These are phyloP conservation scores for Phylloboletellus chloephorus DNA, from an alignment of 1,284 basidiomycete genomes.

Conservation along the genomic window DNA sequence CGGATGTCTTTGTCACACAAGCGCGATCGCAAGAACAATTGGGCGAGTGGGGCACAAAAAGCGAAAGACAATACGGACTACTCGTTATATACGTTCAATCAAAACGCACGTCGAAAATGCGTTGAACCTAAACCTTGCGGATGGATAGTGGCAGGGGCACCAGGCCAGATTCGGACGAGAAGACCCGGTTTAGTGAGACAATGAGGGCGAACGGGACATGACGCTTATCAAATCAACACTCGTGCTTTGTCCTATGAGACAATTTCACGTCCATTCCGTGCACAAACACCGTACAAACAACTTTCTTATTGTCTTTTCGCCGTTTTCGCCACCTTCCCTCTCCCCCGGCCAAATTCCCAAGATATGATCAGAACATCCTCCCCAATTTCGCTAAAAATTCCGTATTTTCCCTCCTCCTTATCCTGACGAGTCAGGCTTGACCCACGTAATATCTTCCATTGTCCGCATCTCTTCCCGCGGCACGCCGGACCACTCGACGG, in stretches of 20 bases:
- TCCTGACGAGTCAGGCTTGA: slow-evolving; percentile 31
- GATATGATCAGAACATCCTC: slow-evolving; percentile 22
- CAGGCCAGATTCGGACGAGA: slow-evolving; percentile 19
- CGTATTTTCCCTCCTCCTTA: slow-evolving; percentile 29
- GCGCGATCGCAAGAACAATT: slow-evolving; percentile 54
- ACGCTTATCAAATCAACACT: slow-evolving; percentile 30
- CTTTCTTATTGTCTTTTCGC: slow-evolving; percentile 42
- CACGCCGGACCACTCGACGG: slow-evolving; percentile 12
- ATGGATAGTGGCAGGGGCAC: slow-evolving; percentile 20
- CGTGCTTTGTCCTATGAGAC: slow-evolving; percentile 32
- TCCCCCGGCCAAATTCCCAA: slow-evolving; percentile 34
- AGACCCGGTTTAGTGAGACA: slow-evolving; percentile 32
- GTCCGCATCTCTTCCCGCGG: slow-evolving; percentile 27
- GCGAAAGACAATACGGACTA: slow-evolving; percentile 51
- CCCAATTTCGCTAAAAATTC: slow-evolving; percentile 32
- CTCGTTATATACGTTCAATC: slow-evolving; percentile 54
- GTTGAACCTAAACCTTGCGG: slow-evolving; percentile 28
- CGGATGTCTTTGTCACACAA: slow-evolving; percentile 44
- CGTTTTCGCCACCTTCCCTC: slow-evolving; percentile 30
- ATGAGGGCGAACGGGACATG: slow-evolving; percentile 28
- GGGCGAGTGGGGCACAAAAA: slow-evolving; percentile 55
- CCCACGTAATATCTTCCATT: slow-evolving; percentile 32
- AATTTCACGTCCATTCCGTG: slow-evolving; percentile 40
- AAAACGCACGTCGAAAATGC: slow-evolving; percentile 21
- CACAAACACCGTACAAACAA: slow-evolving; percentile 38